Base-by-base conservation (phyloP, 345 rosid genomes). In the Moricandia moricandioides region DNA sequence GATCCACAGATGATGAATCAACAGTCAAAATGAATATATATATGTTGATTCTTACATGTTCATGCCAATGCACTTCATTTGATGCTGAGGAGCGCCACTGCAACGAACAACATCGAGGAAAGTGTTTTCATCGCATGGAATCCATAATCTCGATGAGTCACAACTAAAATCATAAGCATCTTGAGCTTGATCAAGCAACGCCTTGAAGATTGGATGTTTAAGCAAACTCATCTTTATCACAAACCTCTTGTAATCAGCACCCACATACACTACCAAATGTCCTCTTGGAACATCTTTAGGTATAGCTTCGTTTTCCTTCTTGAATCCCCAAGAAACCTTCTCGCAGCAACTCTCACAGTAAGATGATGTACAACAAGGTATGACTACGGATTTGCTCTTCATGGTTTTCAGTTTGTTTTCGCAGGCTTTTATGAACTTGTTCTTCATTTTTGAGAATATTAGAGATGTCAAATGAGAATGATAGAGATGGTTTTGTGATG, bases 231-330 rank as follows among this genome's bases (percentile, higher is more conserved):
- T 72, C 76, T 88, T 89, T 75, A 91, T 89, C 67, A 93, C 94
- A 72, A 82, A 89, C 78, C 96, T 80, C 82, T 84, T 89, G 79
- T 56, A 62, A 12, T 86, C 73, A 29, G 86, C 91, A 1, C 98
- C 98, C 4, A 89, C 94, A 58, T 93, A 91, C 4, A 93, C 96
- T 8, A 81, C 96, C 13, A 89, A 79, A 78, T 91, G 96, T 57
- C 97, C 97, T 73, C 85, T 93, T 0, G 98, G 97, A 8, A 93
- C 93, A 76, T 93, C 97, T 74, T 78, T 81, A 3, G 98, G 98
- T 62, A 89, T 90, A 0, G 64, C 82, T 35, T 78, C 70, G 11
- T 68, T 80, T 64, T 84, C 84, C 2, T 73, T 81, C 78, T 71
- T 67, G 59, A 85, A 76, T 10, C 84, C 75, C 88, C 91, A 82